Base-by-base conservation (phyloP, 1,284 basidiomycete genomes). In the Phellopilus nigrolimitatus region DNA sequence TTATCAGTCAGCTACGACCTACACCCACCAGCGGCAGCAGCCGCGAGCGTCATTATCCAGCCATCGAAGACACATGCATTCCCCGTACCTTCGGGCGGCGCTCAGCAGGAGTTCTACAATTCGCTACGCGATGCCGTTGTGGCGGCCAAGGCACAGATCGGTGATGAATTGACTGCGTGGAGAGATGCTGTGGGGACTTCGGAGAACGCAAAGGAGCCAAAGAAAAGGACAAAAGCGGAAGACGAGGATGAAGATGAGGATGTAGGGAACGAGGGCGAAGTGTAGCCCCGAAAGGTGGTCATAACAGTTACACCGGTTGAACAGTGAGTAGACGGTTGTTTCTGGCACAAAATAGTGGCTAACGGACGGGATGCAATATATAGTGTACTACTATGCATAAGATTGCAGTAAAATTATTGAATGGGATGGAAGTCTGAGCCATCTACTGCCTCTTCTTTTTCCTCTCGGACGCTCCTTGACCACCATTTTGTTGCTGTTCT, bases 401-500 rank as follows among this genome's bases (percentile, higher is more conserved):
- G 21, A 37, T 37, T 7, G 34, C n/a, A 8, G 34, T 2, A 15
- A 15, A 15, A 13, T 37, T 37, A 37, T 17, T 37, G 34, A 7
- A 17, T 13, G 19, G 3, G 10, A 3, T 37, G 19, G 28, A 30
- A 7, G 28, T 30, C 28, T 30, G 6, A 21, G 34, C 5, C 27
- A 30, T 28, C 25, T 37, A 57, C 13, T 15, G 6, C 43, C 66
- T 59, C 68, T 85, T 90, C 64, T 91, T 87, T 84, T 84, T 47
- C 91, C 90, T 59, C 93, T 75, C 25, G 93, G 93, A 40, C 93
- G 77, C 69, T 95, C 90, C 56, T 83, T 82, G 60, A 97, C 72
- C 47, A 97, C 94, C 84, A 91, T 82, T 79, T 91, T 94, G 79
- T 99, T 99, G 61, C 91, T 92, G 66, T 87, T 84, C 75, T 87